Evolutionary conservation across 2,329 filamentous ascomycete species (phyloP).

Genomic region (Emergomyces africanus): DNA sequence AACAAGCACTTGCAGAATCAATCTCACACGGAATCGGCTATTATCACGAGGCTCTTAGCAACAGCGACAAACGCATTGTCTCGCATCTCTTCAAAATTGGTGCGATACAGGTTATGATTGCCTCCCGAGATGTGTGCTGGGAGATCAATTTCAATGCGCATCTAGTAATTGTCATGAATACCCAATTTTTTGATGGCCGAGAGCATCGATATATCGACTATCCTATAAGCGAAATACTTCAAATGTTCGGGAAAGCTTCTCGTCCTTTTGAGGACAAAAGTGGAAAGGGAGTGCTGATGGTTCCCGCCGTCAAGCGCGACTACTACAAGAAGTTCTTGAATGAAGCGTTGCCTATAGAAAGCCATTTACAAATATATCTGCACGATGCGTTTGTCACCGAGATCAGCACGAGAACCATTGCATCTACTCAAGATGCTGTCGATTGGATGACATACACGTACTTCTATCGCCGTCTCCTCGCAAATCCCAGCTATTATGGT

Average conservation of each 20-base stretch:
- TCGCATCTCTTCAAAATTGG: constrained; percentile 82
- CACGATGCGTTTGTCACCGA: constrained; percentile 96
- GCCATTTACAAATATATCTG: constrained; percentile 78
- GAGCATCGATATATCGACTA: constrained; percentile 98
- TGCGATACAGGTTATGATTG: constrained; percentile 73
- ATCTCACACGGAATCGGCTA: constrained; percentile 92
- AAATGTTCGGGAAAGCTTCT: constrained; percentile 95
- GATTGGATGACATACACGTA: constrained; percentile 99
- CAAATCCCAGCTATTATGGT: constrained; percentile 94
- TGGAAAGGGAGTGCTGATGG: constrained; percentile 89
- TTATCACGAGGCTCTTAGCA: constrained; percentile 85
- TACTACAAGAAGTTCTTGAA: constrained; percentile 99
- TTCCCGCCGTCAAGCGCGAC: constrained; percentile 83
- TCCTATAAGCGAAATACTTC: constrained; percentile 79
- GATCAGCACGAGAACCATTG: constrained; percentile 90
- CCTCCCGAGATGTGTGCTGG: constrained; percentile 88
- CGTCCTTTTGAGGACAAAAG: constrained; percentile 65
- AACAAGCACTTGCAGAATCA: constrained; percentile 76
- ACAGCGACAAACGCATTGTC: constrained; percentile 84
- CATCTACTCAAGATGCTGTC: constrained; percentile 90
- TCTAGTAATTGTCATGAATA: constrained; percentile 91
- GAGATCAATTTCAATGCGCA: constrained; percentile 81
- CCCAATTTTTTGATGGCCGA: constrained; percentile 90
- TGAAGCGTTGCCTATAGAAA: constrained; percentile 90
- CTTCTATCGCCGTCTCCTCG: constrained; percentile 87